These are phyloP conservation scores for Aspergillus puulaauensis DNA, from an alignment of 2,329 filamentous ascomycete species.

Conservation along the genomic window DNA sequence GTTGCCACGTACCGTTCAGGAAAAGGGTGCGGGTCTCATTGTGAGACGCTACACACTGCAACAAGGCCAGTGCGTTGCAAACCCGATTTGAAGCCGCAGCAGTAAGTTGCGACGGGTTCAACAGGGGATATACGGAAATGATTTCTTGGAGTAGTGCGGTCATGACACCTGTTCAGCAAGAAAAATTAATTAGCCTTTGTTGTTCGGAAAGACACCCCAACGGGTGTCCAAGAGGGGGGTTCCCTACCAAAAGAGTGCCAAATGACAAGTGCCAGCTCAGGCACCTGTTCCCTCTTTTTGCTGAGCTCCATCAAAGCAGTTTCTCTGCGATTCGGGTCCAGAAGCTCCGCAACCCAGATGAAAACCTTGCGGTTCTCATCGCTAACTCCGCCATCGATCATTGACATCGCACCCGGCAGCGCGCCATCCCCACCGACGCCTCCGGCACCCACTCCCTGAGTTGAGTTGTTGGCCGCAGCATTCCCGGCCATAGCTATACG, in stretches of 20 bases:
- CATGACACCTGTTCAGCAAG: slow-evolving; percentile 74
- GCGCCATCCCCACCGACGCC: slow-evolving; percentile 48
- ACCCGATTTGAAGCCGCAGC: slow-evolving; percentile 96
- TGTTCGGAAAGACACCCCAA: not conserved
- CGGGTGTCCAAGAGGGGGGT: not conserved
- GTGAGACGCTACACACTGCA: slow-evolving; percentile 96
- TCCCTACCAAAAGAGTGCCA: slow-evolving; percentile 95
- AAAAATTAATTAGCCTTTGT: slow-evolving; percentile 5
- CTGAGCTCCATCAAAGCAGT: slow-evolving; percentile 90
- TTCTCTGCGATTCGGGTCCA: slow-evolving; percentile 84
- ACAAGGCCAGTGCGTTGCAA: slow-evolving; percentile 90
- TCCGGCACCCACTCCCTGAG: slow-evolving; percentile 40
- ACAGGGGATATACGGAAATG: slow-evolving; percentile 94
- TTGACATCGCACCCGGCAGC: slow-evolving; percentile 33
- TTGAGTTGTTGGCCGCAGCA: slow-evolving; percentile 42
- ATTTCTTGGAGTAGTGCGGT: slow-evolving; percentile 96
- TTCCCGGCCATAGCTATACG: slow-evolving; percentile 69
- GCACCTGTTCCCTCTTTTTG: slow-evolving; percentile 98
- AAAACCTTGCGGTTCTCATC: slow-evolving; percentile 94
- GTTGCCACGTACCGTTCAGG: slow-evolving; percentile 69
- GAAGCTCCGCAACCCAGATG: slow-evolving; percentile 85
- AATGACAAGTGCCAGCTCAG: slow-evolving; percentile 89
- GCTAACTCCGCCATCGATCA: slow-evolving; percentile 67
- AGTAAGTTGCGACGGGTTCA: slow-evolving; percentile 95
- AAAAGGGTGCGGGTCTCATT: slow-evolving; percentile 94